phyloP scores from a whole-genome alignment of 2,329 filamentous ascomycete species.

The Mycocentrospora acerina region DNA sequence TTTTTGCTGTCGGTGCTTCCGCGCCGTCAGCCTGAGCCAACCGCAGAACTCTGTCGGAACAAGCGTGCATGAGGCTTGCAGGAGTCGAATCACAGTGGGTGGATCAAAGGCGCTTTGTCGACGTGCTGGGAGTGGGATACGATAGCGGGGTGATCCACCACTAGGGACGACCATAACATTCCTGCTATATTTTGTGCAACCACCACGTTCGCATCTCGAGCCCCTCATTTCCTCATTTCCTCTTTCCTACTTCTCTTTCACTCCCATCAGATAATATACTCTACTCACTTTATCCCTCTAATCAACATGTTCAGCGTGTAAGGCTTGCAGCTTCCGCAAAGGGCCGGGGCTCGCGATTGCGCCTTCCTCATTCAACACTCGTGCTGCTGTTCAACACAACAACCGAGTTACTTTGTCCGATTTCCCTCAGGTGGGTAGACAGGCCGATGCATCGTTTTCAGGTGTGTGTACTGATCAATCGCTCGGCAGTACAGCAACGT shows the following conservation, averaged over 20 bases:
- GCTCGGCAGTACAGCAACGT: conserved; percentile 9
- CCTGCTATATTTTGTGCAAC: conserved; percentile 29
- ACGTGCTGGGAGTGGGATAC: conserved; percentile 19
- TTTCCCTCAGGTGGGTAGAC: conserved; percentile 12
- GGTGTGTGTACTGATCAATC: conserved; percentile 16
- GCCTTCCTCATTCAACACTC: conserved; percentile 16
- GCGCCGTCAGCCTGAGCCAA: conserved; percentile 19
- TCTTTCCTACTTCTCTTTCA: conserved; percentile 16
- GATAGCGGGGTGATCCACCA: conserved; percentile 27
- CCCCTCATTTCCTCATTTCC: conserved; percentile 19
- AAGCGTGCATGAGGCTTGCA: conserved; percentile 36
- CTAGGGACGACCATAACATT: conserved; percentile 30
- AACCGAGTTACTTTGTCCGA: conserved; percentile 5
- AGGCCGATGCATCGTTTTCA: conserved; percentile 4
- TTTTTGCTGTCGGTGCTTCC: conserved; percentile 9
- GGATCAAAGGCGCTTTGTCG: conserved; percentile 32
- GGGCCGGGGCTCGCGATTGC: conserved; percentile 15
- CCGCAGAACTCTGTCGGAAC: conserved; percentile 17
- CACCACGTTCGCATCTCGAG: conserved; percentile 21
- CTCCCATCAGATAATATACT: conserved; percentile 5
- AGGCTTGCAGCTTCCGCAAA: conserved; percentile 12
- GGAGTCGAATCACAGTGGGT: conserved; percentile 24
- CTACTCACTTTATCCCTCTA: conserved; percentile 15
- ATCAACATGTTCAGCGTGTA: conserved; percentile 16
- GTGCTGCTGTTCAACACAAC: conserved; percentile 28